Evolutionary conservation across 73 alveolate species (phyloP).

Genomic region (Paramecium octaurelia): DNA sequence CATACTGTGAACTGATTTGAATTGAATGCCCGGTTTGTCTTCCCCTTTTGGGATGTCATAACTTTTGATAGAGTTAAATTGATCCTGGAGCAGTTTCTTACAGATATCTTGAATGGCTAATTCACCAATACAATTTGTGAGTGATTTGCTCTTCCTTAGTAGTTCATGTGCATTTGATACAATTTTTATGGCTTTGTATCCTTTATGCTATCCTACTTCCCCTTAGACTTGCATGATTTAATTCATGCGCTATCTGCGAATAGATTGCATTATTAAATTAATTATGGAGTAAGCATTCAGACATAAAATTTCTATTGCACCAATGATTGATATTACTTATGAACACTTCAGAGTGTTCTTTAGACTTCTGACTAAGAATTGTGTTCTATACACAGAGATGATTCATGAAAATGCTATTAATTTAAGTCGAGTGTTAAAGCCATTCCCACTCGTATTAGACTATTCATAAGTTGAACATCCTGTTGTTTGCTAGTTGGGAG

Average conservation of each 20-base stretch:
- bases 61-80: background rate
- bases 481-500: slow-evolving; percentile 89
- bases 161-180: background rate
- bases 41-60: background rate
- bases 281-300: background rate
- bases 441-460: slow-evolving; percentile 11
- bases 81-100: background rate
- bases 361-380: slow-evolving; percentile 59
- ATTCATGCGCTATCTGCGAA: slow-evolving; percentile 16
- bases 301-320: slow-evolving; percentile 62
- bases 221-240: background rate
- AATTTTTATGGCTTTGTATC: background rate
- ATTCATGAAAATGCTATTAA: slow-evolving; percentile 41
- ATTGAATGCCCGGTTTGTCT: background rate
- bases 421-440: slow-evolving; percentile 14
- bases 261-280: slow-evolving; percentile 21
- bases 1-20: slow-evolving; percentile 28
- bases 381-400: slow-evolving; percentile 28
- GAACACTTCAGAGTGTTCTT: slow-evolving; percentile 66
- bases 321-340: slow-evolving; percentile 73
- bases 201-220: background rate
- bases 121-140: background rate
- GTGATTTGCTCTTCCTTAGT: background rate
- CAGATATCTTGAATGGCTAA: slow-evolving; percentile 3
- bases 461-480: slow-evolving; percentile 77